These are phyloP conservation scores for Apophysomyces ossiformis DNA, from an alignment of 371 early-diverging fungal species.

Conservation along the genomic window DNA sequence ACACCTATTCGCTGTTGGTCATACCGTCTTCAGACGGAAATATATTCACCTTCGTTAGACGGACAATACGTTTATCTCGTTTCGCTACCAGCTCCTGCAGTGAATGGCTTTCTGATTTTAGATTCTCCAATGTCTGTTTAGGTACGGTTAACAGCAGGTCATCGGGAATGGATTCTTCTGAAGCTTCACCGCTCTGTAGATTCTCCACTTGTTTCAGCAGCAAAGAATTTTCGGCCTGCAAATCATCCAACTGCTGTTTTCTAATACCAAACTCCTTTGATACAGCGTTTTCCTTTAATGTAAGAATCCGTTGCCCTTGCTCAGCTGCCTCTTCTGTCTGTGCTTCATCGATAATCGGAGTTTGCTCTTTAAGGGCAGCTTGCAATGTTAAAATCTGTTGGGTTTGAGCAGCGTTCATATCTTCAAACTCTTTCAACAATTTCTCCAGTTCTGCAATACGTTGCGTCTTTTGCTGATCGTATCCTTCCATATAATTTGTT, in stretches of 20 bases:
- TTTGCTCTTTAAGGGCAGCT: not conserved
- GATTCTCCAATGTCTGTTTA: slow-evolving; percentile 52
- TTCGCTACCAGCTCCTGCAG: slow-evolving; percentile 50
- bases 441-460: slow-evolving; percentile 67
- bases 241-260: slow-evolving; percentile 59
- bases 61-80: slow-evolving; percentile 64
- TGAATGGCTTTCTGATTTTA: slow-evolving; percentile 57
- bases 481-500: slow-evolving; percentile 48
- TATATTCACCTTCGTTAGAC: slow-evolving; percentile 66
- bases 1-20: slow-evolving; percentile 41
- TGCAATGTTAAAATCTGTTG: not conserved
- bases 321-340: not conserved
- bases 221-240: slow-evolving; percentile 64
- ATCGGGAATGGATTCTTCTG: slow-evolving; percentile 7
- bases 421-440: slow-evolving; percentile 38
- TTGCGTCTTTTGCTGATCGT: slow-evolving; percentile 58
- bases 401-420: not conserved
- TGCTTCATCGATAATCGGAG: not conserved
- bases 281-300: slow-evolving; percentile 78
- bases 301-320: slow-evolving; percentile 61
- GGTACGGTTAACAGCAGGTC: slow-evolving; percentile 43
- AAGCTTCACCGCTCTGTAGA: not conserved
- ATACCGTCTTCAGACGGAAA: slow-evolving; percentile 3
- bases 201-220: slow-evolving; percentile 35
- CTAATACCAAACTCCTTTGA: slow-evolving; percentile 67